These are phyloP conservation scores for Cephalotrichum gorgonifer DNA, from an alignment of 2,329 filamentous ascomycete genomes.

Conservation along the genomic window DNA sequence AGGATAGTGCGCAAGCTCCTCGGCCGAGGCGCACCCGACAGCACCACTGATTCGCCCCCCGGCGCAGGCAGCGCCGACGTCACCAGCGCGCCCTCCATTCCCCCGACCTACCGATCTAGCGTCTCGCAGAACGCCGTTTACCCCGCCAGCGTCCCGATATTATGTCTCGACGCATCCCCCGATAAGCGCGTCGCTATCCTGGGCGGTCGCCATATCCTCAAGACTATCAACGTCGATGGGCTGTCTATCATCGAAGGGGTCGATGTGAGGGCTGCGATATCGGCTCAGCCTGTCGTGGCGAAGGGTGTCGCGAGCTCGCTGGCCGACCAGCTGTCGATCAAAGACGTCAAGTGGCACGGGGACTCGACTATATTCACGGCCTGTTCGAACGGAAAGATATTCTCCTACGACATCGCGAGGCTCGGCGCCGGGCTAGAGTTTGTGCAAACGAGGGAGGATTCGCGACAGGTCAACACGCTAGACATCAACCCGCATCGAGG, in stretches of 20 bases:
- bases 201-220: slow-evolving; percentile 50
- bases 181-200: slow-evolving; percentile 46
- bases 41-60: slow-evolving; percentile 31
- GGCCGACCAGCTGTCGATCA: slow-evolving; percentile 51
- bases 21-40: slow-evolving; percentile 39
- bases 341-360: slow-evolving; percentile 49
- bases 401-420: slow-evolving; percentile 49
- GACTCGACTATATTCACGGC: slow-evolving; percentile 50
- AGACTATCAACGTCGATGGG: slow-evolving; percentile 47
- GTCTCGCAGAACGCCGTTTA: slow-evolving; percentile 47
- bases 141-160: slow-evolving; percentile 39
- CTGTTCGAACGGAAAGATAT: slow-evolving; percentile 54
- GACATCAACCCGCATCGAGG: slow-evolving; percentile 51
- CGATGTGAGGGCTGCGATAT: slow-evolving; percentile 47
- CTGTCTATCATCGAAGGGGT: slow-evolving; percentile 42
- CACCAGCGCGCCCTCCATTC: slow-evolving; percentile 28
- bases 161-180: slow-evolving; percentile 47
- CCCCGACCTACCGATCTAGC: slow-evolving; percentile 35
- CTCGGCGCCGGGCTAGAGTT: slow-evolving; percentile 33
- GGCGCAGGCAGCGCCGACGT: slow-evolving; percentile 21
- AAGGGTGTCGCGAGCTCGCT: slow-evolving; percentile 24
- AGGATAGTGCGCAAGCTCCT: slow-evolving; percentile 52
- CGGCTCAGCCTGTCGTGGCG: slow-evolving; percentile 32
- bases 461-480: slow-evolving; percentile 52
- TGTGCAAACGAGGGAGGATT: slow-evolving; percentile 49